Evolutionary conservation across 2,329 filamentous ascomycete genomes (phyloP), one percentile per base, ranked within the genome.

Genomic region (Alternaria arborescens): DNA sequence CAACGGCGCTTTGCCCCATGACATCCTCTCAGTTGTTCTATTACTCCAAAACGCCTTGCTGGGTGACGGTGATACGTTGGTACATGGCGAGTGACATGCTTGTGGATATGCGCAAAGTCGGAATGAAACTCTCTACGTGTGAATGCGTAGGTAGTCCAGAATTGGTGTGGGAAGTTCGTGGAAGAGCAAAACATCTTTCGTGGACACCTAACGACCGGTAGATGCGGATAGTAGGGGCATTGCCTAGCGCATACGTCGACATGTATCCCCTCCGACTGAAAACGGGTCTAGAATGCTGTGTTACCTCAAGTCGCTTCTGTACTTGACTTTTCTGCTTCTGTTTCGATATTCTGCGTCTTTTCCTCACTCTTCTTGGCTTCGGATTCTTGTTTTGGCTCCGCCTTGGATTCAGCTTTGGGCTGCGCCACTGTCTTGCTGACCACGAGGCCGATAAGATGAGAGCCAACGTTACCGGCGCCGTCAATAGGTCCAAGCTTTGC

Each of bases 401-500:
- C 34, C 18, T 67, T 60, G 0, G 26, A 34, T 32, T 65, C 62
- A 8, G 55, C 16, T 20, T 65, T 60, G 12, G 60, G 58, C 30
- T 70, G 62, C 3, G 65, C 69, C 5, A 75, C 73, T 7, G 57
- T 60, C 77, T 91, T 94, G 12, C 83, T 81, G 58, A 86, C 86
- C 55, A 91, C 83, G 41, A 92, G 85, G 20, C 86, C 85, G 12
- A 89, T 79, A 5, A 97, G 83, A 63, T 89, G 85, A 36, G 90
- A 86, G 30, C 91, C 92, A 3, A 92, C 83, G 66, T 93, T 89
- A 10, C 86, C 89, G 60, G 92, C 92, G 1, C 92, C 93, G 53
- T 95, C 90, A 40, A 97, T 86, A 73, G 92, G 93, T 67, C 87
- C 85, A 7, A 97, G 84, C 67, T 88, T 89, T 1, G 84, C 80